phyloP scores from a whole-genome alignment of 768 basidiomycete species.

The Russula lepida region DNA sequence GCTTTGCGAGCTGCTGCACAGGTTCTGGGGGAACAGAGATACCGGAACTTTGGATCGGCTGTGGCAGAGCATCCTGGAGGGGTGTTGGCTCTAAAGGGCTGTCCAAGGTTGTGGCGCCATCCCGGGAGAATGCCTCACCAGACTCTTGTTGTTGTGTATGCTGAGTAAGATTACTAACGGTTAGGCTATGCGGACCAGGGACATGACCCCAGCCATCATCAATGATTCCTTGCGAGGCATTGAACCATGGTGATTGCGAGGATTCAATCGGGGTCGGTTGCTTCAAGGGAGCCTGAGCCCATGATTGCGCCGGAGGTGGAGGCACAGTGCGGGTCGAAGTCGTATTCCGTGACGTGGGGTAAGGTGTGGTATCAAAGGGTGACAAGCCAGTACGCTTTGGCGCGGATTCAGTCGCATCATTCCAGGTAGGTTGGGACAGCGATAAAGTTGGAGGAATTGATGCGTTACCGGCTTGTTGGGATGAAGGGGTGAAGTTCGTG shows the following conservation, averaged over 20 bases:
- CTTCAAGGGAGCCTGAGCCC: constrained; percentile 5
- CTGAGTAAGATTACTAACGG: constrained; percentile 49
- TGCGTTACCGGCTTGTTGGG: not conserved
- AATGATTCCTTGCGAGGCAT: constrained; percentile 37
- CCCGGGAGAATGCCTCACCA: constrained; percentile 22
- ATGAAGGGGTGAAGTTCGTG: constrained; percentile 2
- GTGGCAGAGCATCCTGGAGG: constrained; percentile 18
- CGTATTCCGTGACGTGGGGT: constrained; percentile 20
- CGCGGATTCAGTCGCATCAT: constrained; percentile 8
- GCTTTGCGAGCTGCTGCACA: constrained; percentile 22
- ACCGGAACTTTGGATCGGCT: not conserved
- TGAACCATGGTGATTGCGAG: constrained; percentile 46
- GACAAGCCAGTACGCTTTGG: constrained; percentile 17
- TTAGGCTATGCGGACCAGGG: constrained; percentile 42
- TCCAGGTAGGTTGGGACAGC: constrained; percentile 12
- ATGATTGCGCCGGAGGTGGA: constrained; percentile 20
- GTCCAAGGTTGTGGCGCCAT: constrained; percentile 17
- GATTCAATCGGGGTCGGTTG: constrained; percentile 11
- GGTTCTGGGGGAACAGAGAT: constrained; percentile 23
- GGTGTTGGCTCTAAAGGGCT: constrained; percentile 19
- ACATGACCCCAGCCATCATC: constrained; percentile 40
- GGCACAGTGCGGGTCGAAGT: constrained; percentile 14
- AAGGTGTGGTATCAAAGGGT: constrained; percentile 16
- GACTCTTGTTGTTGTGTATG: constrained; percentile 47
- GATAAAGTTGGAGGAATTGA: constrained; percentile 5